Base-by-base conservation (phyloP, 169 alveolate species). In the Theileria orientalis region DNA sequence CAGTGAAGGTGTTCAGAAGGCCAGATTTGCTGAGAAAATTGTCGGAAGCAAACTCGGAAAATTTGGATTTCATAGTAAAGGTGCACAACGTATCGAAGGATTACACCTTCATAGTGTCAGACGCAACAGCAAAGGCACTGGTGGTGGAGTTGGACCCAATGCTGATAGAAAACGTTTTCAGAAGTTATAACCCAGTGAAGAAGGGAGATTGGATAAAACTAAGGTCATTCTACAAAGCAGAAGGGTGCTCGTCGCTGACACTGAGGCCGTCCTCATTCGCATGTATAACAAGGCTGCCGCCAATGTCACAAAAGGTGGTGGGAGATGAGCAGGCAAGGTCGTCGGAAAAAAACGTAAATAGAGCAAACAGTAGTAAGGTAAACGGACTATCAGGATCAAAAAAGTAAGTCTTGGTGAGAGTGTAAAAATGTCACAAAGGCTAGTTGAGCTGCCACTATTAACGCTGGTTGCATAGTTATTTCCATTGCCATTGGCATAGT, bases 121-220 rank as follows among this genome's bases (percentile, higher is more conserved):
- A 79, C 66, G 32, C 72, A 11, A 35, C 71, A 1, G 42, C 72
- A 9, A 64, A 67, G 49, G 87, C 87, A 5, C 60, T 73, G 27
- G 83, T 79, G 13, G 56, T 27, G 56, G 64, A 63, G 44, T 11
- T 72, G 13, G 44, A 42, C 40, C 70, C 59, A 23, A 72, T 79
- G 16, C 41, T 79, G 67, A 23, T 71, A 6, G 29, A 77, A 0
- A 82, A 82, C 41, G 51, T 74, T 23, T 32, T 82, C 46, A 61
- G 73, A 13, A 70, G 84, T 37, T 6, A 33, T 19, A 82, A 82
- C 41, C 74, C 76, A 30, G 19, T 82, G 13, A 40, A 60, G 32
- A 75, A 64, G 13, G 89, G 89, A 3, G 84, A 82, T 2, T 82
- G 89, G 89, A 16, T 82, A 8, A 82, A 82, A 67, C 60, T 82